These are phyloP conservation scores for Aspergillus sp. DNA, from an alignment of 2,329 filamentous ascomycete genomes.

Conservation along the genomic window DNA sequence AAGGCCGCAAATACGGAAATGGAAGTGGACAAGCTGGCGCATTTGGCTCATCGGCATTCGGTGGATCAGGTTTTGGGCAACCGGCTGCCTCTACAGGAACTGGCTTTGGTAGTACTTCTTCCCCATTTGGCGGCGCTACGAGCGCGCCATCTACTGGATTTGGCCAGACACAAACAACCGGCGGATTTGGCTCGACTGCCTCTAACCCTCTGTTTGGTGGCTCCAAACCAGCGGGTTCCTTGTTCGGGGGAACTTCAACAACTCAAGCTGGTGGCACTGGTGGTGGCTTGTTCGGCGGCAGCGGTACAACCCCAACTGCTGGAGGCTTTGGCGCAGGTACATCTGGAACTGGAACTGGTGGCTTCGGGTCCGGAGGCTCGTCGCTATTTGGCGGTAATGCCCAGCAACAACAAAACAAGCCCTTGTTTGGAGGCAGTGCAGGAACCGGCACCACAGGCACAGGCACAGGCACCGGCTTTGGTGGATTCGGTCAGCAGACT, in stretches of 20 bases:
- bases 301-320: conserved; percentile 25
- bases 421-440: conserved; percentile 28
- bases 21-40: conserved; percentile 73
- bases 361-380: conserved; percentile 24
- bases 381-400: conserved; percentile 39
- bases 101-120: conserved; percentile 41
- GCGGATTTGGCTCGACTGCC: conserved; percentile 30
- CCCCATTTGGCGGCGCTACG: conserved; percentile 35
- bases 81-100: conserved; percentile 15
- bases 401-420: conserved; percentile 31
- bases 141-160: conserved; percentile 37
- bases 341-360: conserved; percentile 18
- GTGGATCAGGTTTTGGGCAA: conserved; percentile 39
- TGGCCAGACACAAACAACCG: conserved; percentile 38
- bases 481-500: conserved; percentile 34
- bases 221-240: conserved; percentile 36
- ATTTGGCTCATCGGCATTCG: conserved; percentile 67
- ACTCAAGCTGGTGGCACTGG: conserved; percentile 22
- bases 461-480: conserved; percentile 29
- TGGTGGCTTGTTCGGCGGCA: conserved; percentile 35
- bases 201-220: conserved; percentile 40
- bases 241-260: conserved; percentile 29
- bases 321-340: conserved; percentile 23
- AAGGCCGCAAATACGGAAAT: conserved; percentile 80
- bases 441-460: conserved; percentile 21